Conservation (phyloP, 441 rosid genomes). For the Adansonia grandidieri region DNA sequence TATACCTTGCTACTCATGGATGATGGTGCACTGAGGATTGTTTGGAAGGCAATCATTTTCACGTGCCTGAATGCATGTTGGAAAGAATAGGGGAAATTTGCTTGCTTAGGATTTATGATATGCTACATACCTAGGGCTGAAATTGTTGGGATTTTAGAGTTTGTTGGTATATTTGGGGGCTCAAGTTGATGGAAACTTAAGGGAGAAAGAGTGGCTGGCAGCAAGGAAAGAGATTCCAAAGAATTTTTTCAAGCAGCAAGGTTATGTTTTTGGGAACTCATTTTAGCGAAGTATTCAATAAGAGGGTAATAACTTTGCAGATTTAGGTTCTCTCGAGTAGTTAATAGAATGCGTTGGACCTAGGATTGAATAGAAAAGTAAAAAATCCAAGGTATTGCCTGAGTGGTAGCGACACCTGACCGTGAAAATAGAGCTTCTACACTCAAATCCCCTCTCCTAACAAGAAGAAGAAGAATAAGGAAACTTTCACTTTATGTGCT, state of each 20-base stretch:
- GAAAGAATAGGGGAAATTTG: neutral
- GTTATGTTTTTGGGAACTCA: neutral
- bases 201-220: neutral
- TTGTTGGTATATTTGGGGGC: constrained; percentile 7
- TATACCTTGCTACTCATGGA: neutral
- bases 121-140: neutral
- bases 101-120: constrained; percentile 1
- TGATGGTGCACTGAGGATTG: neutral
- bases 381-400: neutral
- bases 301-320: neutral
- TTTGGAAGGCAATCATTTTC: neutral
- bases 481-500: neutral
- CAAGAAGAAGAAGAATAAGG: neutral
- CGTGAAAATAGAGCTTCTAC: neutral
- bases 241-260: neutral
- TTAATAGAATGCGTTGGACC: neutral
- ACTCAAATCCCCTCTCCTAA: neutral
- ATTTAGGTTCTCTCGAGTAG: neutral
- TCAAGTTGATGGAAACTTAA: neutral
- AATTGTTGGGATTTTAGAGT: neutral
- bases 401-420: neutral
- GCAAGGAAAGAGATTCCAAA: constrained; percentile 6
- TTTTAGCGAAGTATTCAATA: neutral
- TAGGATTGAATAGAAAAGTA: constrained; percentile 17
- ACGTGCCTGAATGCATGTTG: neutral